Base-by-base conservation (phyloP, 768 basidiomycete genomes). In the Symmetrospora coprosmae region DNA sequence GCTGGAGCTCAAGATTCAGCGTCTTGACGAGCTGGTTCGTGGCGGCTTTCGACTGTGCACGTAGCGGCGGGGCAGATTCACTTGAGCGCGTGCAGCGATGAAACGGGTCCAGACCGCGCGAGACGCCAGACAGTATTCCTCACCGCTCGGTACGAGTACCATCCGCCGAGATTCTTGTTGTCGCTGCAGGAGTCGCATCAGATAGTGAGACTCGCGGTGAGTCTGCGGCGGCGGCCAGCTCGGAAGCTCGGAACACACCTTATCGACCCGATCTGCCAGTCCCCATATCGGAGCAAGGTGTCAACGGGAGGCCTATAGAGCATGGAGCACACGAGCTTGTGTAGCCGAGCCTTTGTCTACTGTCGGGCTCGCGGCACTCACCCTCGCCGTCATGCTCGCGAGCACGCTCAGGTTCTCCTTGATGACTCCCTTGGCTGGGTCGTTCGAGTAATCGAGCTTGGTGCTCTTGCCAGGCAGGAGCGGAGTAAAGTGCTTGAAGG, bases 11-110 rank as follows among this genome's bases (percentile, higher is more conserved):
- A 40, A 73, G 73, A 55, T 75, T 72, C 6, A 76, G 64, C 0
- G 69, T 71, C 25, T 69, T 64, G 48, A 75, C 68, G 37, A 73
- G 53, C 55, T 75, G 74, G 61, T 76, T 76, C 31, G 73, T 62
- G 1, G 75, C 75, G 1, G 75, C 72, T 65, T 76, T 76, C 23
- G 75, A 75, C 2, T n/a, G n/a, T n/a, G n/a, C n/a, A n/a, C n/a
- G n/a, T n/a, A n/a, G n/a, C n/a, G n/a, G n/a, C n/a, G n/a, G n/a
- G n/a, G n/a, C n/a, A n/a, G n/a, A n/a, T n/a, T n/a, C n/a, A n/a
- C n/a, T n/a, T n/a, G n/a, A n/a, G n/a, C n/a, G n/a, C n/a, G n/a
- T n/a, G n/a, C n/a, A n/a, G n/a, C n/a, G n/a, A n/a, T n/a, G n/a
- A n/a, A n/a, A n/a, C n/a, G n/a, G n/a, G n/a, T n/a, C n/a, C n/a